These are phyloP conservation scores for Selaginella moellendorffii DNA, from an alignment of 75 land plant genomes.

Conservation along the genomic window DNA sequence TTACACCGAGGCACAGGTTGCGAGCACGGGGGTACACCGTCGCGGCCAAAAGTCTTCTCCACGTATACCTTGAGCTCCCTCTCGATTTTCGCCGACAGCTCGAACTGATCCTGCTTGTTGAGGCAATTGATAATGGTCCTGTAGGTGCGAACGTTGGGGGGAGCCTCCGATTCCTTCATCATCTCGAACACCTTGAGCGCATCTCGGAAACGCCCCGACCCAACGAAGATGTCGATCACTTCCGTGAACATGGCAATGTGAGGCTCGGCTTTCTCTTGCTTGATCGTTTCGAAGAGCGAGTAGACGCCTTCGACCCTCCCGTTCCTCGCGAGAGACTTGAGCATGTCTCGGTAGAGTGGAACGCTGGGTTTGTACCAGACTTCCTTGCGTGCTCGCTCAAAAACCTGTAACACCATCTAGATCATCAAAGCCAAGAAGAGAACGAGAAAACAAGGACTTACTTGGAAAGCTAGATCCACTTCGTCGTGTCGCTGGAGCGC, in stretches of 20 bases:
- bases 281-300: not conserved
- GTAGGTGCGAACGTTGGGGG: not conserved
- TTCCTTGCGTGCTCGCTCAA: constrained; percentile 69
- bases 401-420: constrained; percentile 56
- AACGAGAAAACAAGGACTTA: too few relatives aligned
- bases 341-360: constrained; percentile 79
- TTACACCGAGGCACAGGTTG: not conserved
- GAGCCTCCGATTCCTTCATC: not conserved
- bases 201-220: not conserved
- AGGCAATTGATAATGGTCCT: not conserved
- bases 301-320: constrained; percentile 20
- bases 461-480: constrained; percentile 55
- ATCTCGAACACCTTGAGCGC: not conserved
- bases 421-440: too few relatives aligned
- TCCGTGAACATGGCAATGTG: not conserved
- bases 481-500: constrained; percentile 79
- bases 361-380: constrained; percentile 84
- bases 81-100: not conserved
- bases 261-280: not conserved
- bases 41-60: not conserved
- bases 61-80: not conserved
- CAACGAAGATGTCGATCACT: not conserved
- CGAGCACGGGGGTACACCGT: not conserved
- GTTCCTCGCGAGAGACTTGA: constrained; percentile 63
- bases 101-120: not conserved